These are phyloP conservation scores for Leccinum rimulosum DNA, from an alignment of 768 basidiomycete genomes.

Conservation along the genomic window DNA sequence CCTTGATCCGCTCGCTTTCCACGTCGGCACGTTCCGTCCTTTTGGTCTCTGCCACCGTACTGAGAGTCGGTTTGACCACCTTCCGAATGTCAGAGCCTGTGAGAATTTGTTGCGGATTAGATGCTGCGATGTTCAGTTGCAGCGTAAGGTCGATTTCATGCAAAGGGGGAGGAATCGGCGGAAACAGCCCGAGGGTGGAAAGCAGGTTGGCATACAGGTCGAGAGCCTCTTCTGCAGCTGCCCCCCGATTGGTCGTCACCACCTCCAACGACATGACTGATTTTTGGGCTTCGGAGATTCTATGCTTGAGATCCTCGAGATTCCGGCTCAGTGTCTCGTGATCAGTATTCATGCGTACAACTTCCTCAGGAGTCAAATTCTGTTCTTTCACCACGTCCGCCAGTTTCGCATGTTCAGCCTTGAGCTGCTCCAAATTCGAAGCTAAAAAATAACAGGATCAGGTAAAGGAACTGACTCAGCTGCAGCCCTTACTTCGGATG, in stretches of 20 bases:
- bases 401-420: constrained; percentile 61
- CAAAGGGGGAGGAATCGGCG: constrained; percentile 68
- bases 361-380: constrained; percentile 90
- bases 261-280: constrained; percentile 80
- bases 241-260: constrained; percentile 71
- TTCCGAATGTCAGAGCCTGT: constrained; percentile 68
- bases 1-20: constrained; percentile 74
- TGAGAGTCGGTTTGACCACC: constrained; percentile 75
- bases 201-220: constrained; percentile 76
- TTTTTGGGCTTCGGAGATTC: constrained; percentile 71
- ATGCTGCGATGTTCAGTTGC: constrained; percentile 74
- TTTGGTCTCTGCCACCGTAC: constrained; percentile 66
- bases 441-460: constrained; percentile 37
- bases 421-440: constrained; percentile 59
- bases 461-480: neutral
- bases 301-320: constrained; percentile 73
- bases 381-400: constrained; percentile 73
- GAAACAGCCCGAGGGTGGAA: constrained; percentile 72
- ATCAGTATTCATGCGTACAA: constrained; percentile 86
- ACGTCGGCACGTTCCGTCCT: constrained; percentile 64
- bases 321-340: constrained; percentile 73
- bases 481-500: constrained; percentile 44
- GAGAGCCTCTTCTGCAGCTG: constrained; percentile 78
- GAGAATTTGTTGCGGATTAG: constrained; percentile 68
- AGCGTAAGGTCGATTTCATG: constrained; percentile 74